Base-by-base conservation (phyloP, 805 yeast species). In the Henningerozyma blattae region DNA sequence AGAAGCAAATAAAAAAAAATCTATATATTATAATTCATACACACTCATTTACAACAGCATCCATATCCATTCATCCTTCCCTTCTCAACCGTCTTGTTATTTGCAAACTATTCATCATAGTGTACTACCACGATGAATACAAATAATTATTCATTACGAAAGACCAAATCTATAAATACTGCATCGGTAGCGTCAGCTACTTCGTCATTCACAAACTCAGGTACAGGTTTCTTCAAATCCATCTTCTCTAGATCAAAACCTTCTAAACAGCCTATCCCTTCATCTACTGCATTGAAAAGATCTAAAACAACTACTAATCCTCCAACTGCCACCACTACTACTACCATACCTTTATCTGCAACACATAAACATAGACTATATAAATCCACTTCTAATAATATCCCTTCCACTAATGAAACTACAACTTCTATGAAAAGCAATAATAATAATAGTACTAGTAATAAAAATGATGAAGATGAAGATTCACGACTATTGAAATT, bases 401-500 rank as follows among this genome's bases (percentile, higher is more conserved):
- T 8, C 7, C 7, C 22, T 20, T 30, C 48, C 54, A n/a, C 42
- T 40, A 18, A 41, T 50, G 4, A 34, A 31, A 12, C n/a, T n/a
- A n/a, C n/a, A 37, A 31, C 15, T 31, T 16, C 5, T 18, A n/a
- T 18, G 17, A 15, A 24, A 27, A 24, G 16, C 20, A 30, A 34
- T 15, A 20, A 20, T 27, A 18, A 14, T 16, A 15, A 18, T 38
- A 36, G 26, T 35, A 32, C 25, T 40, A 32, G 17, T 26, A 26
- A 26, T 26, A 5, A 4, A 15, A 27, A 16, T 15, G 15, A 12
- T 27, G 10, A 38, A n/a, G 54, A 55, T 20, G 34, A 62, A 14
- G 76, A 72, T 41, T 67, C 68, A 2, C 61, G 66, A 40, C 45
- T 72, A 18, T 61, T 65, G 26, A 65, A 64, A 33, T 72, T 71